Evolutionary conservation across 1,284 basidiomycete species (phyloP).

Genomic region (Gymnopus androsaceus): DNA sequence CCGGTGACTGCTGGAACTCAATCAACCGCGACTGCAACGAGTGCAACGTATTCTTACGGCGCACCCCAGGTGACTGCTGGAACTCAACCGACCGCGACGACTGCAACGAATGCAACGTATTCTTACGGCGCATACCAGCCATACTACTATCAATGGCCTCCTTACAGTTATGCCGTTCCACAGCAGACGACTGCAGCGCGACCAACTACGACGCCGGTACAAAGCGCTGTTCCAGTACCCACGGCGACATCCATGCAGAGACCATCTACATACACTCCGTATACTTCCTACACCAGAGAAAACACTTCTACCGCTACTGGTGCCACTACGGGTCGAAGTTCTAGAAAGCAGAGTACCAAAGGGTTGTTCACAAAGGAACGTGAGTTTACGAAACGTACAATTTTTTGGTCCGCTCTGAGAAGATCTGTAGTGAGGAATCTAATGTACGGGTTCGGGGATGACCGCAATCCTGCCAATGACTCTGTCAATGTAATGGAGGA

Average conservation of each 20-base stretch:
- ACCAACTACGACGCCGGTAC: conserved; percentile 26
- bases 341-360: conserved; percentile 63
- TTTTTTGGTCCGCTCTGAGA: conserved; percentile 9
- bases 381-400: conserved; percentile 38
- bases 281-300: conserved; percentile 56
- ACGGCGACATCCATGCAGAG: conserved; percentile 16
- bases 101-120: conserved; percentile 50
- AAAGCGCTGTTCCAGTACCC: conserved; percentile 19
- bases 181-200: conserved; percentile 34
- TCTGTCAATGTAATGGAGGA: conserved; percentile 93
- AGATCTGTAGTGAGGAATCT: conserved; percentile 71
- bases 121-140: conserved; percentile 50
- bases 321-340: conserved; percentile 44
- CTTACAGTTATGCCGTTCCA: conserved; percentile 55
- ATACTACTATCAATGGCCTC: conserved; percentile 50
- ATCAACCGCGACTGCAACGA: conserved; percentile 32
- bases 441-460: conserved; percentile 97
- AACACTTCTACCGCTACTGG: conserved; percentile 41
- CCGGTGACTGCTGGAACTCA: conserved; percentile 58
- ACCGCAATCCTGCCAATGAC: conserved; percentile 83
- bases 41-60: too few relatives aligned
- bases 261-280: conserved; percentile 49
- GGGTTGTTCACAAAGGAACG: conserved; percentile 79
- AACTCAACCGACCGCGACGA: conserved; percentile 34
- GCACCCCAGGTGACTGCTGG: too few relatives aligned